Conservation (phyloP, 768 basidiomycete species). For the Xerocomellus dryophilus region DNA sequence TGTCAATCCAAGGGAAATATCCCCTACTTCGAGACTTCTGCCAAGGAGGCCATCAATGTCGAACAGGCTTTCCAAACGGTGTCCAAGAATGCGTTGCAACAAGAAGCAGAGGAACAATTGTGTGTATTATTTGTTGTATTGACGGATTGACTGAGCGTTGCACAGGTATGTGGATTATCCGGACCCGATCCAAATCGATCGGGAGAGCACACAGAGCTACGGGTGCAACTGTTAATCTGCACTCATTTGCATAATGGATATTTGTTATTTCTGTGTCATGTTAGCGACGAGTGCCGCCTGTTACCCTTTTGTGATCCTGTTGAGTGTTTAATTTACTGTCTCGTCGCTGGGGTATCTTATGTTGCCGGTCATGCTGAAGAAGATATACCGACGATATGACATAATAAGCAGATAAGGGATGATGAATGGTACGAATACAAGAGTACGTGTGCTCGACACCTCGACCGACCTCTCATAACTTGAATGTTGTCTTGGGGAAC, state of each 20-base stretch:
- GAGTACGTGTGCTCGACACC: conserved; percentile 4
- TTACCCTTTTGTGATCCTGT: conserved; percentile 33
- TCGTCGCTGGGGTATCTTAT: conserved; percentile 24
- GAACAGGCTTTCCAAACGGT: conserved; percentile 99
- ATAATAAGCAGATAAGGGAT: conserved; percentile 10
- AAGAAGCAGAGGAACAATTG: conserved; percentile 96
- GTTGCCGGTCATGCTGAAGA: conserved; percentile 16
- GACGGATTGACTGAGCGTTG: conserved; percentile 13
- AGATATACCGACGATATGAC: conserved; percentile 15
- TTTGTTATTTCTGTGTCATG: conserved; percentile 26
- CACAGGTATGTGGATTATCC: conserved; percentile 97
- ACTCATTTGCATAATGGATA: conserved; percentile 15
- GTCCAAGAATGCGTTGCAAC: conserved; percentile 98
- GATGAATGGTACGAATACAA: conserved; percentile 27
- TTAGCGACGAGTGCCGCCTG: conserved; percentile 25
- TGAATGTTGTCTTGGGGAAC: conserved; percentile 57
- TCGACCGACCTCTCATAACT: conserved; percentile 37
- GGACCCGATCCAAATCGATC: conserved; percentile 95
- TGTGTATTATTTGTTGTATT: conserved; percentile 40
- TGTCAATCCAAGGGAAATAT: conserved; percentile 99
- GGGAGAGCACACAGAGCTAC: conserved; percentile 86
- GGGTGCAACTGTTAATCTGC: conserved; percentile 81
- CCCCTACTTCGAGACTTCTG: conserved; percentile 99
- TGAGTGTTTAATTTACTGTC: conserved; percentile 36
- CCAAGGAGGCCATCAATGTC: conserved; percentile 99